Evolutionary conservation across 2,329 filamentous ascomycete genomes (phyloP), one percentile per base, ranked within the genome.

Genomic region (Ceratocystis alfenasii): DNA sequence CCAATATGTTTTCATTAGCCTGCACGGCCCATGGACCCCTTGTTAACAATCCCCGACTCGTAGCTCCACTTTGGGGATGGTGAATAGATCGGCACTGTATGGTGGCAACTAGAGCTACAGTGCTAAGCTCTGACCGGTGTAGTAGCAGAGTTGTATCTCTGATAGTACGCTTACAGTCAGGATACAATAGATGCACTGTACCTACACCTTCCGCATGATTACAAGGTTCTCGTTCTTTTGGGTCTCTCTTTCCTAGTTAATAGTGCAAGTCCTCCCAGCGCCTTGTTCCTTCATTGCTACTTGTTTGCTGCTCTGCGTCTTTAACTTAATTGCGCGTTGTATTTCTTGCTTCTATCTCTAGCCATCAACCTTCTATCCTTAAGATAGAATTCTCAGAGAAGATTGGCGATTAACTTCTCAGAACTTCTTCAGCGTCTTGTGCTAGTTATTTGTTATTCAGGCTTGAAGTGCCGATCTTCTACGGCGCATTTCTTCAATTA

Each of bases 81-180:
- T 59, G 6, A 20, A 30, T 17, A 36, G 36, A 59, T 59, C 28
- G 55, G 55, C 55, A 59, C 55, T 59, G 55, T 59, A 36, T 30
- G n/a, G 7, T 33, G 55, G 55, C 25, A 59, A 36, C 55, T n/a
- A n/a, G 22, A 28, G 22, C 48, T 53, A 28, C 48, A 1, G 20
- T 10, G 48, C 15, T 8, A 6, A 5, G 22, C 12, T 15, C 20
- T 15, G 12, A 3, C 22, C 2, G 12, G 15, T 28, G 48, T 22
- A 15, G 48, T 15, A 22, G 8, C 10, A 25, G 5, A 25, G 8
- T 25, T 25, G 48, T 53, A 53, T 28, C 48, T 53, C 48, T 53
- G 48, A 53, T 53, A 28, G 48, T 7, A 53, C 10, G 10, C 8
- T 8, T 0, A 33, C 28, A 59, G 55, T 36, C 2, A 8, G 15